Percentiles rank a stretch among this genome's conserved stretches.
phyloP scores from a whole-genome alignment of 768 basidiomycete genomes.

The Filobasidium floriforme region DNA sequence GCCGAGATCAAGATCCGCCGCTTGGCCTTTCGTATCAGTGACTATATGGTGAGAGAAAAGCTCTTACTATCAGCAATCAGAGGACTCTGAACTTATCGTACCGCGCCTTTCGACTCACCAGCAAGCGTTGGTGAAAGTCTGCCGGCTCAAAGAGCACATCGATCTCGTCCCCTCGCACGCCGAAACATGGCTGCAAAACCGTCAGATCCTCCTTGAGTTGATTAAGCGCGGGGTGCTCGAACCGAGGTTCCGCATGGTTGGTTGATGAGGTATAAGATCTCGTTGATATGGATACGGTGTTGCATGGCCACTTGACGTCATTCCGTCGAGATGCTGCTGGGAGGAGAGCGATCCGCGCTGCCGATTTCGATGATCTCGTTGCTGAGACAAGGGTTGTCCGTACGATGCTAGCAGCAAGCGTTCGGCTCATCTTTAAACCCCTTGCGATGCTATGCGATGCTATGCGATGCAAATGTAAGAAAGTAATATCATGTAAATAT shows the following conservation, averaged over 20 bases:
- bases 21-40: conserved; percentile 69
- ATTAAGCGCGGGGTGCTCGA: conserved; percentile 15
- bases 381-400: no score
- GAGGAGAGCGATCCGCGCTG: no score
- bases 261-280: neutral
- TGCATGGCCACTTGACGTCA: neutral
- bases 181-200: conserved; percentile 39
- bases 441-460: no score
- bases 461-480: no score
- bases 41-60: conserved; percentile 50
- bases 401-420: no score
- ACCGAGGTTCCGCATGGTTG: neutral
- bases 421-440: no score
- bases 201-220: conserved; percentile 19
- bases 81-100: neutral
- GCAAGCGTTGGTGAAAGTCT: conserved; percentile 54
- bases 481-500: no score
- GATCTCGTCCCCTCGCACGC: conserved; percentile 48
- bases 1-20: conserved; percentile 56
- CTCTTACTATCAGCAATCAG: neutral
- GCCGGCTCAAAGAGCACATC: conserved; percentile 55
- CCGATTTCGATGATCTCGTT: no score
- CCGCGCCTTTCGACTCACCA: conserved; percentile 46
- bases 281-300: neutral
- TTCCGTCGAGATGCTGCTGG: neutral